Evolutionary conservation across 2,329 filamentous ascomycete genomes (phyloP).

Genomic region (Fusarium sublunatum): DNA sequence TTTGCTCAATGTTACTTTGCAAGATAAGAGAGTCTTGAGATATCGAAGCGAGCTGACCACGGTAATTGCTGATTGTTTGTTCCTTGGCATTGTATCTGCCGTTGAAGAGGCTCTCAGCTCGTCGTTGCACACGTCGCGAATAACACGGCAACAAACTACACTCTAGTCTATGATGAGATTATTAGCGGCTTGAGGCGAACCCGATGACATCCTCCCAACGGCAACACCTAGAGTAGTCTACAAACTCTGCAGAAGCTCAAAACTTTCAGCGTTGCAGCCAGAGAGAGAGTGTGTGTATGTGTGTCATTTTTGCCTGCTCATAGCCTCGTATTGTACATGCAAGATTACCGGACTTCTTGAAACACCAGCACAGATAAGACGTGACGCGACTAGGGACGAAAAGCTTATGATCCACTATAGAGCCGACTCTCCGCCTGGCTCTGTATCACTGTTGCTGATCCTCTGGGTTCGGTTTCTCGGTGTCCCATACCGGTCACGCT

Average conservation of each 20-base stretch:
- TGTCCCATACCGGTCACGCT: slow-evolving; percentile 23
- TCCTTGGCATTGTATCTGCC: background rate
- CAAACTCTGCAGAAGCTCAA: no score
- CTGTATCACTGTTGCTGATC: slow-evolving; percentile 6
- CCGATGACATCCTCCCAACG: no score
- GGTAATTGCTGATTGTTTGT: background rate
- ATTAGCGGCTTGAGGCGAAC: no score
- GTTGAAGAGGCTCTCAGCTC: background rate
- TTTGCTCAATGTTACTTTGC: background rate
- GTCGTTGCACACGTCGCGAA: background rate
- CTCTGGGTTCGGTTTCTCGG: slow-evolving; percentile 32
- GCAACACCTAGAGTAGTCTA: no score
- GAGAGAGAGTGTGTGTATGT: no score
- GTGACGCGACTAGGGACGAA: background rate
- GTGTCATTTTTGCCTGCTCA: no score
- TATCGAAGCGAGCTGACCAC: background rate
- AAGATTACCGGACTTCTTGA: no score
- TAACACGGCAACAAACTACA: background rate
- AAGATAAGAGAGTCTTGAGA: background rate
- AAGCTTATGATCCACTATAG: slow-evolving; percentile 5
- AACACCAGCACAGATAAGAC: background rate
- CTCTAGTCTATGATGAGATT: no score
- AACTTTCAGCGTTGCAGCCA: background rate
- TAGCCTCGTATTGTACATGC: no score
- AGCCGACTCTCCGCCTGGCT: background rate